Conservation (phyloP, 345 rosid species). For the Eucalyptus cloeziana region DNA sequence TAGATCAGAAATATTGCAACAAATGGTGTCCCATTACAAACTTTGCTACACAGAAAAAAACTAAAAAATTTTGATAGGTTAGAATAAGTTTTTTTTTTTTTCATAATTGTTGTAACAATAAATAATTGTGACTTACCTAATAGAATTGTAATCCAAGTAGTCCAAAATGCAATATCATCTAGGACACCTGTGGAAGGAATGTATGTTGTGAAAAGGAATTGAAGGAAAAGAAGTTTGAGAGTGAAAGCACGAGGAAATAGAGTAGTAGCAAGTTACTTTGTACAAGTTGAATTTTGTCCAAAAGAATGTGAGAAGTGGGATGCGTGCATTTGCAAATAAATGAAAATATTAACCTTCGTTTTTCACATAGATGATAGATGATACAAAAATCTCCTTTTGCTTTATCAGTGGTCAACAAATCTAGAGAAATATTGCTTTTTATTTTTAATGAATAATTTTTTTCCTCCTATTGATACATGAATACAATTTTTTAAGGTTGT, state of each 20-base stretch:
- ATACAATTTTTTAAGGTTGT: no score
- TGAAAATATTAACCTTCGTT: background rate
- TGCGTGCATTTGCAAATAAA: background rate
- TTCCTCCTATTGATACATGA: no score
- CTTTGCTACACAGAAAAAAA: background rate
- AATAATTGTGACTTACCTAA: background rate
- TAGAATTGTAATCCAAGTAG: background rate
- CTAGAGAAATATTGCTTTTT: no score
- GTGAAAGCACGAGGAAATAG: background rate
- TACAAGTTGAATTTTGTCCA: background rate
- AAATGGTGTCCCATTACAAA: background rate
- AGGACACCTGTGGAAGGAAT: background rate
- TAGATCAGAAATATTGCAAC: background rate
- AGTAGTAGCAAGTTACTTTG: background rate
- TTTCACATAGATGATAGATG: background rate
- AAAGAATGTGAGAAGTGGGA: background rate
- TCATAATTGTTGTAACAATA: no score
- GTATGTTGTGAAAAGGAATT: background rate
- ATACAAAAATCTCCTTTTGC: background rate
- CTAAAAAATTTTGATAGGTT: background rate
- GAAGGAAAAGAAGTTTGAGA: background rate
- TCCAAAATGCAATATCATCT: background rate
- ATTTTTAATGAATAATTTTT: no score
- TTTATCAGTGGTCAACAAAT: background rate
- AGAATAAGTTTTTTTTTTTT: background rate